Percentiles rank a stretch among this genome's conserved stretches.
Evolutionary conservation across 2,329 filamentous ascomycete genomes (phyloP).

Genomic region (Neofusicoccum ribis): DNA sequence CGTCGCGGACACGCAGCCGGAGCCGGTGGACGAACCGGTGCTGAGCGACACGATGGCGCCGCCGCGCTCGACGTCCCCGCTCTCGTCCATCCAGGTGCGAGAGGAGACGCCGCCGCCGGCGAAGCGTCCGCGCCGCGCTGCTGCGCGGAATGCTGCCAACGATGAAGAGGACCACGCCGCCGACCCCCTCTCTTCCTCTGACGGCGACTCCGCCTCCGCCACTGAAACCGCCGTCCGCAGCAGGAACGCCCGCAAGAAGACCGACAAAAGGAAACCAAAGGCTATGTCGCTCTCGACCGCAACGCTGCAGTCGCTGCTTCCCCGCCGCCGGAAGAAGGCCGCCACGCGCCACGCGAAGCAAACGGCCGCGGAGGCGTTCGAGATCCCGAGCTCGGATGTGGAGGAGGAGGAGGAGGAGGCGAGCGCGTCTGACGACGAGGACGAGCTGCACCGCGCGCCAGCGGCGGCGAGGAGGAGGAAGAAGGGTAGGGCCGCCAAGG

Average conservation of each 20-base stretch:
- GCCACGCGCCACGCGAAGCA: background rate
- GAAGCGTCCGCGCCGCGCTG: constrained; percentile 13
- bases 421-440: constrained; percentile 31
- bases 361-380: constrained; percentile 37
- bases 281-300: constrained; percentile 39
- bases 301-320: constrained; percentile 46
- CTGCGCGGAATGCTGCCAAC: constrained; percentile 22
- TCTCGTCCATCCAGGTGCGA: background rate
- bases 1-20: constrained; percentile 7
- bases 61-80: constrained; percentile 44
- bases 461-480: constrained; percentile 26
- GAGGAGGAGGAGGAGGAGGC: background rate
- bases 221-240: constrained; percentile 10
- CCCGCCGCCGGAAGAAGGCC: constrained; percentile 35
- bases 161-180: constrained; percentile 23
- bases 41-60: constrained; percentile 46
- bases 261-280: background rate
- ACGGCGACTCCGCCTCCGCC: constrained; percentile 41
- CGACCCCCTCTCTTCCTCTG: constrained; percentile 21
- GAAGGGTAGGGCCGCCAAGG: background rate
- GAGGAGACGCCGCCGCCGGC: constrained; percentile 18
- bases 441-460: constrained; percentile 37
- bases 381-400: constrained; percentile 41
- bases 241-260: constrained; percentile 8
- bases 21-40: constrained; percentile 24